Evolutionary conservation across 2,329 filamentous ascomycete species (phyloP).

Genomic region (Fusarium hainanense): DNA sequence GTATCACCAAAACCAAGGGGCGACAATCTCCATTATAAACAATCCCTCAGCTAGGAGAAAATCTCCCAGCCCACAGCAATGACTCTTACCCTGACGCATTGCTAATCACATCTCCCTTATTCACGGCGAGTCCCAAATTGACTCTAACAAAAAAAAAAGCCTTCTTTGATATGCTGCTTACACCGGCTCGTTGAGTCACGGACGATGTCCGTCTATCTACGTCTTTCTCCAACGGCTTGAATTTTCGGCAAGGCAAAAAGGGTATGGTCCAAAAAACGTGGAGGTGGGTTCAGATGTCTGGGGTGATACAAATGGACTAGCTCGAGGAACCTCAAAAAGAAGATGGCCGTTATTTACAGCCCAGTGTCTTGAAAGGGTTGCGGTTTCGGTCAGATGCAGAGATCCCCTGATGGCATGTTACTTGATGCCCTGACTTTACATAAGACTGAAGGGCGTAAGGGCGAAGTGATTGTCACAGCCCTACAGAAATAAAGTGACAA

Average conservation of each 20-base stretch:
- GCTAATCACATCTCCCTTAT: slow-evolving; percentile 9
- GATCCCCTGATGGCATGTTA: background rate
- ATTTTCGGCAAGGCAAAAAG: slow-evolving; percentile 38
- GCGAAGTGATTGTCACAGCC: background rate
- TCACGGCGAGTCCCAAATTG: slow-evolving; percentile 11
- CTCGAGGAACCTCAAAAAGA: background rate
- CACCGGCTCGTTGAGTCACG: slow-evolving; percentile 35
- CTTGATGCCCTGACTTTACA: background rate
- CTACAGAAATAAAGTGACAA: background rate
- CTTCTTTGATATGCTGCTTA: background rate
- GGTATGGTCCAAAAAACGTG: slow-evolving; percentile 30
- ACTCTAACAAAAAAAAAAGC: background rate
- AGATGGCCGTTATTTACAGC: background rate
- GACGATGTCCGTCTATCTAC: slow-evolving; percentile 2
- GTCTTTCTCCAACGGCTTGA: background rate
- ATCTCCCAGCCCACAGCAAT: background rate
- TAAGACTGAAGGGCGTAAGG: background rate
- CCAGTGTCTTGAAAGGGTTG: background rate
- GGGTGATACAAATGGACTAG: background rate
- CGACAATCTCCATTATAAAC: slow-evolving; percentile 29
- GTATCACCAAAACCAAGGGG: slow-evolving; percentile 9
- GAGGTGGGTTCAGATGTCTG: background rate
- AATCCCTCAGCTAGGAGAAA: background rate
- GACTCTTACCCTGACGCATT: slow-evolving; percentile 21
- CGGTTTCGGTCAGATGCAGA: background rate